Percentiles rank a stretch among this genome's conserved stretches.
Conservation (phyloP, 2,329 filamentous ascomycete species). For the Byssochlamys sp. region DNA sequence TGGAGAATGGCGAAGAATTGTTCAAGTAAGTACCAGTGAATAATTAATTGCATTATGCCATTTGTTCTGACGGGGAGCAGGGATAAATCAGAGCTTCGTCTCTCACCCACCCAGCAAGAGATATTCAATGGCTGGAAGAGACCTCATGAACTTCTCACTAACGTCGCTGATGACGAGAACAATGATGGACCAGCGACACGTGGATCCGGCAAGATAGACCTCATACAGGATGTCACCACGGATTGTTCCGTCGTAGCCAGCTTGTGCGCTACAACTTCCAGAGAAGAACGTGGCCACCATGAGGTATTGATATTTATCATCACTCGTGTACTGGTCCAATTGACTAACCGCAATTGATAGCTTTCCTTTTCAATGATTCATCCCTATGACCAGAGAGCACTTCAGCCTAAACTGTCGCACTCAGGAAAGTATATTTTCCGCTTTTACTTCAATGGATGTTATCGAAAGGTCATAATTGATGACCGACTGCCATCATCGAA, state of each 20-base stretch:
- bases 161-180: slow-evolving; percentile 17
- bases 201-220: slow-evolving; percentile 55
- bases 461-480: slow-evolving; percentile 76
- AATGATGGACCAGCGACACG: slow-evolving; percentile 45
- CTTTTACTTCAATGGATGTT: slow-evolving; percentile 94
- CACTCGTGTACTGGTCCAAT: background rate
- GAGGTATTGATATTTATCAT: slow-evolving; percentile 42
- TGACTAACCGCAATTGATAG: slow-evolving; percentile 30
- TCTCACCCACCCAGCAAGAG: slow-evolving; percentile 64
- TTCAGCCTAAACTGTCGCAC: slow-evolving; percentile 54
- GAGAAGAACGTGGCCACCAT: slow-evolving; percentile 57
- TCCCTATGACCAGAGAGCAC: slow-evolving; percentile 56
- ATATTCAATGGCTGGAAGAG: slow-evolving; percentile 80
- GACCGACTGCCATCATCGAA: slow-evolving; percentile 72
- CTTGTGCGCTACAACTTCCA: slow-evolving; percentile 68
- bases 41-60: slow-evolving; percentile 5
- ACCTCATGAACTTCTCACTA: slow-evolving; percentile 54
- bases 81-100: slow-evolving; percentile 57
- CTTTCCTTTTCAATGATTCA: slow-evolving; percentile 64
- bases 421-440: slow-evolving; percentile 85
- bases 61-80: slow-evolving; percentile 35
- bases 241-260: slow-evolving; percentile 97
- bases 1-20: slow-evolving; percentile 37
- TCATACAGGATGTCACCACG: slow-evolving; percentile 90
- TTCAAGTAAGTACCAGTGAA: slow-evolving; percentile 50